Percentiles rank a stretch among this genome's conserved stretches.
These are phyloP conservation scores for Mycena citricolor DNA, from an alignment of 1,284 basidiomycete genomes.

Conservation along the genomic window DNA sequence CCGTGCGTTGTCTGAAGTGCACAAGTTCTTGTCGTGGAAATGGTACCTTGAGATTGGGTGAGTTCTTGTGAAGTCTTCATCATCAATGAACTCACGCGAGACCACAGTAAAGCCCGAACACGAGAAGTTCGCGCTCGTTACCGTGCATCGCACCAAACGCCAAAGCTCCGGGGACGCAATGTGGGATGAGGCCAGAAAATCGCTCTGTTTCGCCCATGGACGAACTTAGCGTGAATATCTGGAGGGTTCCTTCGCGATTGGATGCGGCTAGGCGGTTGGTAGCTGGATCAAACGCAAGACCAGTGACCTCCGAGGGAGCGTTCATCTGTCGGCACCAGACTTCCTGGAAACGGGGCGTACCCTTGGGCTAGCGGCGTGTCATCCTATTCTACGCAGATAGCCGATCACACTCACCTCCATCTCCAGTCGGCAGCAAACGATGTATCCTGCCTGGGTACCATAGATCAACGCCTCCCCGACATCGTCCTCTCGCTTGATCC, in stretches of 20 bases:
- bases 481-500: constrained; percentile 20
- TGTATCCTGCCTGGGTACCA: constrained; percentile 14
- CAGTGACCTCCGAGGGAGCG: constrained; percentile 1
- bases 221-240: constrained; percentile 12
- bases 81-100: constrained; percentile 12
- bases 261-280: constrained; percentile 8
- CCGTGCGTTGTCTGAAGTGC: neutral
- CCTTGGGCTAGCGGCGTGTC: neutral
- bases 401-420: constrained; percentile 8
- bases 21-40: neutral
- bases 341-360: neutral
- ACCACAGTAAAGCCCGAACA: constrained; percentile 17
- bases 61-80: neutral
- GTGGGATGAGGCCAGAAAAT: constrained; percentile 12
- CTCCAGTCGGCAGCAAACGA: constrained; percentile 14
- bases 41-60: neutral
- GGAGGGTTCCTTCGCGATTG: constrained; percentile 5
- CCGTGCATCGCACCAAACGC: constrained; percentile 12
- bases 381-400: neutral
- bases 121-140: constrained; percentile 16
- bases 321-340: neutral
- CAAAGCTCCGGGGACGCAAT: constrained; percentile 14
- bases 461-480: constrained; percentile 15
- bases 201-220: neutral
- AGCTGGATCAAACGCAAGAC: constrained; percentile 2